Conservation (phyloP, 139 green algal species). For the Nannochloris sp. region DNA sequence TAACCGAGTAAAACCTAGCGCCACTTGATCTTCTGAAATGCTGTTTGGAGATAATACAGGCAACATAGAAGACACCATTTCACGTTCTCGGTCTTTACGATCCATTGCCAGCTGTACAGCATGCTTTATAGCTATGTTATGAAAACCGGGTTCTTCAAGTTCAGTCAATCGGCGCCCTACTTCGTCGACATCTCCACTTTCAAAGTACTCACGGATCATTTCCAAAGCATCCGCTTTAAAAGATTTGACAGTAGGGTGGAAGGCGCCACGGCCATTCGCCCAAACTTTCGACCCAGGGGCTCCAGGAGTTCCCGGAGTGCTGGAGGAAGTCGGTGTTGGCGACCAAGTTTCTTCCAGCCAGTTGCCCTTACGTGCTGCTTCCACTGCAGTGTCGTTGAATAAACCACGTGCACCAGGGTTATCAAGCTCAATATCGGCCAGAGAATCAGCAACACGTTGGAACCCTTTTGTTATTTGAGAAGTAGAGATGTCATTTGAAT, state of each 20-base stretch:
- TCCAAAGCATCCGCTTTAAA: slow-evolving; percentile 57
- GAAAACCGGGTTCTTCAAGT: slow-evolving; percentile 73
- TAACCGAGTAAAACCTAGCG: slow-evolving; percentile 60
- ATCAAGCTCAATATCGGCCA: slow-evolving; percentile 69
- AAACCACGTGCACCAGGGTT: slow-evolving; percentile 43
- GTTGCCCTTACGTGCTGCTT: slow-evolving; percentile 6
- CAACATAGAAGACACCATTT: slow-evolving; percentile 72
- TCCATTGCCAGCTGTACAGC: slow-evolving; percentile 74
- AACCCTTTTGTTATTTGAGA: slow-evolving; percentile 67
- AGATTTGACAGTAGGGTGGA: slow-evolving; percentile 28
- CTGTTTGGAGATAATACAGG: slow-evolving; percentile 48
- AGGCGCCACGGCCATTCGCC: slow-evolving; percentile 5
- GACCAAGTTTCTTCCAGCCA: slow-evolving; percentile 30
- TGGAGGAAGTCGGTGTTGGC: not conserved
- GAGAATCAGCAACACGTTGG: slow-evolving; percentile 51
- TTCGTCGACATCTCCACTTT: slow-evolving; percentile 50
- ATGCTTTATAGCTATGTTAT: slow-evolving; percentile 88
- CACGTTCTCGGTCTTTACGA: slow-evolving; percentile 70
- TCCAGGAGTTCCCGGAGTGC: not conserved
- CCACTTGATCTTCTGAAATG: slow-evolving; percentile 34
- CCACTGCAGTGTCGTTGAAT: slow-evolving; percentile 23
- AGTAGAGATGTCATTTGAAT: slow-evolving; percentile 46
- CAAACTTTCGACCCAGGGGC: not conserved
- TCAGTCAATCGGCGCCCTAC: slow-evolving; percentile 53
- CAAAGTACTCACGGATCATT: slow-evolving; percentile 79